Evolutionary conservation across 805 yeast species (phyloP).

Genomic region (Teunomyces stri): DNA sequence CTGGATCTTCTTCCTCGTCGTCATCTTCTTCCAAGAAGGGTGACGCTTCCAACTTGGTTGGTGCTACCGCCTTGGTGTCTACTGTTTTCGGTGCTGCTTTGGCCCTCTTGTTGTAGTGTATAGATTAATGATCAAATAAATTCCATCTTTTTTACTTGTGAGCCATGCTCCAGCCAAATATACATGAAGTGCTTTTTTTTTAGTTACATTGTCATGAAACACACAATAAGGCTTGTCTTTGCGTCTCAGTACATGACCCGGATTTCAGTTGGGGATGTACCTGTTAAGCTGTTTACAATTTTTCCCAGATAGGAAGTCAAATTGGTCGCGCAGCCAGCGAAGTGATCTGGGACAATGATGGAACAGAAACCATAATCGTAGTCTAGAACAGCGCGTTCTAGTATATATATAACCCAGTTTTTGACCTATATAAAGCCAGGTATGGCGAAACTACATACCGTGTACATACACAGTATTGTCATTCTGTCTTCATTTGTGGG

Average conservation of each 20-base stretch:
- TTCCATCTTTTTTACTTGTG: not conserved
- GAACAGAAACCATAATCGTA: not conserved
- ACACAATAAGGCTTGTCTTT: not conserved
- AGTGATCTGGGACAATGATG: not conserved
- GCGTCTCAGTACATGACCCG: not conserved
- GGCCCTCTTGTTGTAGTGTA: slow-evolving; percentile 16
- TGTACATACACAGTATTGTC: too few species aligned
- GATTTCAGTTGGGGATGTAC: not conserved
- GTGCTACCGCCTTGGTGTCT: slow-evolving; percentile 18
- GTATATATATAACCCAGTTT: too few species aligned
- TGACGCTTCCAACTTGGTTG: slow-evolving; percentile 9
- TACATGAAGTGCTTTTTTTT: not conserved
- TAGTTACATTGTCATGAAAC: not conserved
- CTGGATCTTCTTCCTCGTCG: slow-evolving; percentile 18
- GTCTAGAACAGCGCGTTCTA: too few species aligned
- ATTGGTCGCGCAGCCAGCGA: slow-evolving; percentile 3
- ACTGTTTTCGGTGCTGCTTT: slow-evolving; percentile 25
- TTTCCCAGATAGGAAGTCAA: slow-evolving; percentile 2
- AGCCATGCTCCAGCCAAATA: not conserved
- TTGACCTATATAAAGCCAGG: too few species aligned
- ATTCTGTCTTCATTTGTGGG: too few species aligned
- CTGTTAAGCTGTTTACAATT: not conserved
- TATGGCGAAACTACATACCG: too few species aligned
- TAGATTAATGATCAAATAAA: not conserved
- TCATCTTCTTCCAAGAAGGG: slow-evolving; percentile 16